phyloP scores from a whole-genome alignment of 1,284 basidiomycete species.

The Bjerkandera adusta region DNA sequence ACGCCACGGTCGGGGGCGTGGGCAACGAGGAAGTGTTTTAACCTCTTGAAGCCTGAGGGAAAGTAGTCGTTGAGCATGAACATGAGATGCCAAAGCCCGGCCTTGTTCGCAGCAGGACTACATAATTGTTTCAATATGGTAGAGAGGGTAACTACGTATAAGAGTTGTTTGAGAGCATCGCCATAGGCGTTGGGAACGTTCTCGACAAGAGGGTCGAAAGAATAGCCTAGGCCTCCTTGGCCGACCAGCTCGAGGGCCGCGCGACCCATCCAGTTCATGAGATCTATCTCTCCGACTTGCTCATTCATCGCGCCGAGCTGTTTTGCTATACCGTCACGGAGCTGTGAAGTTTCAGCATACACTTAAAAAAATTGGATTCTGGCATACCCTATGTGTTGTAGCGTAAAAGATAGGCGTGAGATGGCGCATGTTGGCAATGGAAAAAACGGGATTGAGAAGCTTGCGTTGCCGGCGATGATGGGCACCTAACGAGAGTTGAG shows the following conservation, averaged over 20 bases:
- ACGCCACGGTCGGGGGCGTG: constrained; percentile 21
- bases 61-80: background rate
- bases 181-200: constrained; percentile 21
- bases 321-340: constrained; percentile 16
- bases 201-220: constrained; percentile 23
- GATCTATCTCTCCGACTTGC: constrained; percentile 20
- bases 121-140: no score
- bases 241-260: constrained; percentile 29
- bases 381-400: no score
- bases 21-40: background rate
- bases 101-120: no score
- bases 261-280: constrained; percentile 26
- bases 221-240: constrained; percentile 27
- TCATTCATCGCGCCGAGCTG: constrained; percentile 1
- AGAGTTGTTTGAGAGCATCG: constrained; percentile 22
- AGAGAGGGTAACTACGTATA: no score
- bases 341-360: no score
- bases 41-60: no score
- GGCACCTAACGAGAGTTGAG: constrained; percentile 3
- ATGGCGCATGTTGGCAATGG: constrained; percentile 15
- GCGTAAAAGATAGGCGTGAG: constrained; percentile 5
- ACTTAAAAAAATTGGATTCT: no score
- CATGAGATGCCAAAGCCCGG: no score
- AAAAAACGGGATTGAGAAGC: constrained; percentile 19
- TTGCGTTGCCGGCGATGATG: constrained; percentile 12